A percentile compares a stretch with the other conserved stretches of the same genome.
Evolutionary conservation across 2,329 filamentous ascomycete species (phyloP).

Genomic region (Zymoseptoria crescenta): DNA sequence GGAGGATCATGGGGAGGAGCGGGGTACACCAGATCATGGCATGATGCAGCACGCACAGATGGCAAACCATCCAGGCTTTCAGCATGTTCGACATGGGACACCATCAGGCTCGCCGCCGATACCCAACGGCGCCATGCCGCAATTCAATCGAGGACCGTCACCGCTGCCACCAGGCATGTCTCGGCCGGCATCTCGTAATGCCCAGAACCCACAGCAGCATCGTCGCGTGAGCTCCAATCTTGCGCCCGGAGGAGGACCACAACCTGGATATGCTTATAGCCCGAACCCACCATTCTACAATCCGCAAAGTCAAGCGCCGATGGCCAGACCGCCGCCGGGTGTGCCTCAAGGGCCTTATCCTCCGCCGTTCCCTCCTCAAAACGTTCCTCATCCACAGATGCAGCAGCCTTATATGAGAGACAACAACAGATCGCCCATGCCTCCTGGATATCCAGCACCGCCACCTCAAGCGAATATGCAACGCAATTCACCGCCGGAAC

Average conservation of each 20-base stretch:
- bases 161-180: slow-evolving; percentile 72
- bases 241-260: slow-evolving; percentile 47
- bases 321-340: slow-evolving; percentile 24
- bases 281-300: slow-evolving; percentile 81
- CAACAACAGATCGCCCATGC: slow-evolving; percentile 64
- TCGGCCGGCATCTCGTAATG: slow-evolving; percentile 71
- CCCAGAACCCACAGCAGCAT: slow-evolving; percentile 53
- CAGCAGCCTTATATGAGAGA: slow-evolving; percentile 71
- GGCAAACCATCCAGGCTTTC: slow-evolving; percentile 54
- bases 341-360: slow-evolving; percentile 21
- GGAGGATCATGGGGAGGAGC: slow-evolving; percentile 42
- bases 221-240: slow-evolving; percentile 69
- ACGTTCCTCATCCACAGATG: slow-evolving; percentile 36
- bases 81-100: slow-evolving; percentile 73
- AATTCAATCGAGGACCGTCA: slow-evolving; percentile 66
- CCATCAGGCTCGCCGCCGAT: slow-evolving; percentile 86
- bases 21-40: slow-evolving; percentile 57
- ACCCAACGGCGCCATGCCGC: slow-evolving; percentile 60
- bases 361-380: slow-evolving; percentile 23
- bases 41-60: slow-evolving; percentile 42
- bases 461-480: slow-evolving; percentile 49
- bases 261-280: slow-evolving; percentile 67
- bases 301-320: slow-evolving; percentile 44
- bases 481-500: slow-evolving; percentile 19
- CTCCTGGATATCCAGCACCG: slow-evolving; percentile 57